A percentile compares a stretch with the other conserved stretches of the same genome.
phyloP scores from a whole-genome alignment of 2,329 filamentous ascomycete genomes.

The Akanthomyces muscarius region DNA sequence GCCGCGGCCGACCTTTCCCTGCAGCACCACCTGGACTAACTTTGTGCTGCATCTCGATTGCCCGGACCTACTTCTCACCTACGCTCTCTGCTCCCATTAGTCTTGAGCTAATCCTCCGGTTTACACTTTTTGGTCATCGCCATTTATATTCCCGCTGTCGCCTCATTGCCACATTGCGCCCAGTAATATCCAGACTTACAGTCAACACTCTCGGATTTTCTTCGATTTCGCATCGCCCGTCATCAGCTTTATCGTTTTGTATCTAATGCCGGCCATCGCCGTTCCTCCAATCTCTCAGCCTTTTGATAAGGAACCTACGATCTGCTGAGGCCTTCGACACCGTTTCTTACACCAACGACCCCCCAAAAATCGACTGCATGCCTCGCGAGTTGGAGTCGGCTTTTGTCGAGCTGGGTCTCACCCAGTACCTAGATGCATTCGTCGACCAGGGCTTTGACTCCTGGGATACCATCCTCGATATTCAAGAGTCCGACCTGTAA shows the following conservation, averaged over 20 bases:
- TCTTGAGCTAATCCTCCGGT: background rate
- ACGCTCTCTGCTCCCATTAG: background rate
- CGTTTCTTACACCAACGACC: background rate
- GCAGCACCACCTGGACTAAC: background rate
- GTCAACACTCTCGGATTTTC: background rate
- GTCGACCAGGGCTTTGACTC: constrained; percentile 78
- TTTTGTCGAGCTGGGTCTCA: constrained; percentile 71
- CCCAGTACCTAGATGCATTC: constrained; percentile 71
- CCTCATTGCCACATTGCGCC: background rate
- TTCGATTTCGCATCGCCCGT: background rate
- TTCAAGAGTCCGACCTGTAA: constrained; percentile 79
- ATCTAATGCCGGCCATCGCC: constrained; percentile 13
- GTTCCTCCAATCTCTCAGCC: background rate
- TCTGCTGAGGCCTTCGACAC: background rate
- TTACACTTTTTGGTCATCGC: background rate
- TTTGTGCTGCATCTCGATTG: constrained; percentile 1
- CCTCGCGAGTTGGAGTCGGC: constrained; percentile 59
- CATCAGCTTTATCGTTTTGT: background rate
- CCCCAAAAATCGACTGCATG: constrained; percentile 31
- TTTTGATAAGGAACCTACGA: background rate
- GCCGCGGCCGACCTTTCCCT: background rate
- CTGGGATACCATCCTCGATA: constrained; percentile 79
- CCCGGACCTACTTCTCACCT: background rate
- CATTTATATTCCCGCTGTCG: background rate
- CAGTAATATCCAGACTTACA: background rate